Percentiles rank a stretch among this genome's conserved stretches.
These are phyloP conservation scores for Neonectria hederae DNA, from an alignment of 2,329 filamentous ascomycete species.

Conservation along the genomic window DNA sequence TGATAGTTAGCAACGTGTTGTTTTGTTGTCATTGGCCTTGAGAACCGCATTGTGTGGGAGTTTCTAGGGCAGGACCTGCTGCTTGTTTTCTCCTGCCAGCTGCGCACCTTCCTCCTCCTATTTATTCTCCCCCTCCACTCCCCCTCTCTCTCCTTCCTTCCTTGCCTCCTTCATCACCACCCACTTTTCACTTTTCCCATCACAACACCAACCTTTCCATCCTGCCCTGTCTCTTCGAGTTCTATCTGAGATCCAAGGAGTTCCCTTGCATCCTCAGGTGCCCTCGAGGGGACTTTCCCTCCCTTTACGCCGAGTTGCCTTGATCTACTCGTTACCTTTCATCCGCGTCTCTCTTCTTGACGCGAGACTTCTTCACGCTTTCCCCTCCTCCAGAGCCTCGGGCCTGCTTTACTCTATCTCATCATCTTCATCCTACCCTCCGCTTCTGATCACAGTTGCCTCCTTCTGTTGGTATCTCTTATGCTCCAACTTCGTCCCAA, in stretches of 20 bases:
- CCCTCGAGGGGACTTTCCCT: neutral
- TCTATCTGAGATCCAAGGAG: neutral
- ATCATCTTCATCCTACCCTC: neutral
- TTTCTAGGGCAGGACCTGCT: neutral
- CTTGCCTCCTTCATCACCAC: neutral
- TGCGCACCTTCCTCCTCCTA: conserved; percentile 1
- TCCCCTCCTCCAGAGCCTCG: neutral
- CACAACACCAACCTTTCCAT: neutral
- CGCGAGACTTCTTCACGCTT: neutral
- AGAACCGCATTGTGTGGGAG: neutral
- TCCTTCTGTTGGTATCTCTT: too few species aligned
- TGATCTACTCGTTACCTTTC: neutral
- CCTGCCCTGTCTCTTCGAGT: neutral
- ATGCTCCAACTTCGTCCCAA: neutral
- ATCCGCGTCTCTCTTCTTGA: neutral
- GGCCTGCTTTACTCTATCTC: neutral
- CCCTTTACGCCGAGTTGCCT: neutral
- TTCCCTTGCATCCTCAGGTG: neutral
- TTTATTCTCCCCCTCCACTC: neutral
- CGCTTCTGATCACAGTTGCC: neutral
- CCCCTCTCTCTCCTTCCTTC: neutral
- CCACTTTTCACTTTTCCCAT: neutral
- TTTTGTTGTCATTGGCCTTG: neutral
- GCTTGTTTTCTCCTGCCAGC: conserved; percentile 2
- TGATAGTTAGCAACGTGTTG: neutral